Conservation (phyloP, 495 filamentous ascomycete genomes). For the Articulospora tetracladia region DNA sequence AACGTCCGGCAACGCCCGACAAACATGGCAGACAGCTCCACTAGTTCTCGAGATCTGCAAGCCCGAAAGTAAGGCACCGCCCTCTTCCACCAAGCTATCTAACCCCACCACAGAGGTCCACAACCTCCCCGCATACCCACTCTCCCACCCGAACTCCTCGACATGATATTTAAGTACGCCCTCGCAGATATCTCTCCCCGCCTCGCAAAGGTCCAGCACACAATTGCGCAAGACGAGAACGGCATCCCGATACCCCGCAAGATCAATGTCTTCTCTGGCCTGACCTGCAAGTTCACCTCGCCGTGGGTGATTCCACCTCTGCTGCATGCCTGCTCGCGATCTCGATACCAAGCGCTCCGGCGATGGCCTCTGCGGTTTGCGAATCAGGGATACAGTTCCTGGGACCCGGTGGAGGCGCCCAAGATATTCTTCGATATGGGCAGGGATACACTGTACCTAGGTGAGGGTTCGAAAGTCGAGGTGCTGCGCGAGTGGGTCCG, state of each 20-base stretch:
- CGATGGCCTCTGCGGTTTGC: not conserved
- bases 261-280: not conserved
- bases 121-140: not conserved
- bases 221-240: not conserved
- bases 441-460: not conserved
- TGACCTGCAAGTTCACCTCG: slow-evolving; percentile 1
- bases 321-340: not conserved
- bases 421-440: slow-evolving; percentile 4
- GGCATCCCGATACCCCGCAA: not conserved
- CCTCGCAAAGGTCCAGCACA: not conserved
- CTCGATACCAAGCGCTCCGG: not conserved
- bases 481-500: not conserved
- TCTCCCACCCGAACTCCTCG: not conserved
- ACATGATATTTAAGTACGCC: not conserved
- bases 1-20: too few relatives aligned
- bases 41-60: too few relatives aligned
- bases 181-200: not conserved
- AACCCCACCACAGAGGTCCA: not conserved
- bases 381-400: not conserved
- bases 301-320: not conserved
- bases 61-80: not conserved
- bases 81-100: not conserved
- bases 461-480: not conserved
- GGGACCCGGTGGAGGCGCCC: not conserved
- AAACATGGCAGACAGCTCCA: too few relatives aligned